A percentile compares a stretch with the other conserved stretches of the same genome.
Conservation (phyloP, 305 asterid species). For the Fraxinus baroniana region DNA sequence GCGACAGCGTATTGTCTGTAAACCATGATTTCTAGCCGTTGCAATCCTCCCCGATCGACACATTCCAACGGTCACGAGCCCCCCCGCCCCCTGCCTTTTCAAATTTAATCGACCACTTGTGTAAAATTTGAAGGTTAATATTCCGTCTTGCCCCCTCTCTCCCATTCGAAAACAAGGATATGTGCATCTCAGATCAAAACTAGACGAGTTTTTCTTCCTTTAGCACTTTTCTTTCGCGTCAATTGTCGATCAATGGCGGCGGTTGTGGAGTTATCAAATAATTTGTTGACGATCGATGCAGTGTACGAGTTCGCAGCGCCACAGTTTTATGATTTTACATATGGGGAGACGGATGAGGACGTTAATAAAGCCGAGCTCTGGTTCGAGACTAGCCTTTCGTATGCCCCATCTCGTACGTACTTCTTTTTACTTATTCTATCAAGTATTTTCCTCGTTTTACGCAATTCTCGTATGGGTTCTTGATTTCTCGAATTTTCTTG, state of each 20-base stretch:
- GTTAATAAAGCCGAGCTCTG: constrained; percentile 67
- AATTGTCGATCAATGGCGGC: constrained; percentile 30
- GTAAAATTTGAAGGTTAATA: constrained; percentile 44
- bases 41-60: too few species aligned
- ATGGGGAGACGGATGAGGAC: constrained; percentile 59
- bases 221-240: background rate
- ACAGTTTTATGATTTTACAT: constrained; percentile 52
- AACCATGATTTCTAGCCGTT: too few species aligned
- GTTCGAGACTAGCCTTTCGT: constrained; percentile 54
- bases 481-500: background rate
- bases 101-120: constrained; percentile 64
- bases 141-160: constrained; percentile 5
- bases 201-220: background rate
- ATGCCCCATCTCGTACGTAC: constrained; percentile 86
- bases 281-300: constrained; percentile 48
- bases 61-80: constrained; percentile 10
- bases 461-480: background rate
- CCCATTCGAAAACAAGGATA: background rate
- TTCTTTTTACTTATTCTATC: background rate
- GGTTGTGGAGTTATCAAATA: constrained; percentile 38
- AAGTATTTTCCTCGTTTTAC: background rate
- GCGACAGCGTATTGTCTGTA: too few species aligned
- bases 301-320: constrained; percentile 83
- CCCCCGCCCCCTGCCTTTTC: constrained; percentile 23
- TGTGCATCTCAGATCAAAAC: constrained; percentile 26